Conservation (phyloP, 768 basidiomycete species). For the Phlegmacium glaucopus region DNA sequence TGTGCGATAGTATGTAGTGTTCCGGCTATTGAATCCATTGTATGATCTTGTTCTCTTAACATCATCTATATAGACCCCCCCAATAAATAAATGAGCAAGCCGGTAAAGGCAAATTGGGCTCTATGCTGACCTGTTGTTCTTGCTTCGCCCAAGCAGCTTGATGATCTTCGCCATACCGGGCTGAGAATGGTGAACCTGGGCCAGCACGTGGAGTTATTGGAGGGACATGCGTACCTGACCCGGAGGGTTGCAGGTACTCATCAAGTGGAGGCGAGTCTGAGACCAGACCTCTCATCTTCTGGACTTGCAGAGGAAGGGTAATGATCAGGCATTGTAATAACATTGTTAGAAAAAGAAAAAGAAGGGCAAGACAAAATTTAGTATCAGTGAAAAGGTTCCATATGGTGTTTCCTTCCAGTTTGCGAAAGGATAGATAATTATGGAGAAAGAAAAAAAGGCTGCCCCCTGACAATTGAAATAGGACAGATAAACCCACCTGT, state of each 20-base stretch:
- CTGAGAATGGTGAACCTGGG: conserved; percentile 32
- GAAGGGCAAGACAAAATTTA: background rate
- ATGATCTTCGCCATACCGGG: conserved; percentile 49
- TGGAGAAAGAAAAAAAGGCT: background rate
- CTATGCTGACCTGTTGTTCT: conserved; percentile 73
- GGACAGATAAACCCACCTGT: conserved; percentile 47
- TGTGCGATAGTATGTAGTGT: conserved; percentile 81
- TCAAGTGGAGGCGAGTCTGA: conserved; percentile 18
- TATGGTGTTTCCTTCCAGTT: too few relatives aligned
- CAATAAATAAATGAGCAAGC: background rate
- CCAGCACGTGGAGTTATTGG: conserved; percentile 20
- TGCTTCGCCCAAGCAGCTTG: conserved; percentile 80
- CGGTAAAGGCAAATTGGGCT: background rate
- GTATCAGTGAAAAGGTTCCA: background rate
- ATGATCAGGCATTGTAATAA: conserved; percentile 16
- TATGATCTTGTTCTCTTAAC: conserved; percentile 84
- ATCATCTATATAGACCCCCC: conserved; percentile 54
- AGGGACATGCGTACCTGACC: conserved; percentile 16
- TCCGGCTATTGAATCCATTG: conserved; percentile 84
- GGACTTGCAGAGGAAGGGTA: conserved; percentile 36
- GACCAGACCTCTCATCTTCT: conserved; percentile 76
- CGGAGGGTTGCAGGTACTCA: conserved; percentile 15
- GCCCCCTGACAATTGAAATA: background rate
- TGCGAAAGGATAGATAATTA: conserved; percentile 1
- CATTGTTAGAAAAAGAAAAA: too few relatives aligned